Evolutionary conservation across 768 basidiomycete species (phyloP).

Genomic region (Asterophora parasitica): DNA sequence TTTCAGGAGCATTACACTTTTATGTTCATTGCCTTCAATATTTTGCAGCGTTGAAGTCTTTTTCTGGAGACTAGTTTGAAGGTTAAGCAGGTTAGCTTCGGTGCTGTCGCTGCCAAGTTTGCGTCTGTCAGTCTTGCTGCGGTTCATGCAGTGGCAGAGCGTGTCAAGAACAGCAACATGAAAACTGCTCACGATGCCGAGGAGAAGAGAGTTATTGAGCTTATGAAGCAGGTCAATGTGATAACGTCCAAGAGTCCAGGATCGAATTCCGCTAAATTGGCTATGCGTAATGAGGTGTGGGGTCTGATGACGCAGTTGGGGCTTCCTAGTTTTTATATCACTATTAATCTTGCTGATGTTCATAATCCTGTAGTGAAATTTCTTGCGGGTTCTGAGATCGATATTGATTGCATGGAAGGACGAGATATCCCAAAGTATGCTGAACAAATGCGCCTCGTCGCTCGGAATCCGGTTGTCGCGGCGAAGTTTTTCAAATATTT

Average conservation of each 20-base stretch:
- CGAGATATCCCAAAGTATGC: slow-evolving; percentile 24
- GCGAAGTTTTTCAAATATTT: slow-evolving; percentile 39
- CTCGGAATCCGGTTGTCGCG: slow-evolving; percentile 34
- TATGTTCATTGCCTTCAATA: slow-evolving; percentile 36
- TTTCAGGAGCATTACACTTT: slow-evolving; percentile 38
- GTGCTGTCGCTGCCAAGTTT: neutral
- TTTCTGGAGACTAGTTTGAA: slow-evolving; percentile 30
- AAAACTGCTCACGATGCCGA: slow-evolving; percentile 2
- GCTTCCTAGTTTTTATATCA: slow-evolving; percentile 37
- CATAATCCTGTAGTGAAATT: slow-evolving; percentile 38
- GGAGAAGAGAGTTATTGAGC: neutral
- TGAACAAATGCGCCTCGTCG: slow-evolving; percentile 31
- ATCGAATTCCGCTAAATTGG: slow-evolving; percentile 17
- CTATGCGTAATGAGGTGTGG: slow-evolving; percentile 35
- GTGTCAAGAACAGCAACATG: neutral
- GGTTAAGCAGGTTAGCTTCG: slow-evolving; percentile 22
- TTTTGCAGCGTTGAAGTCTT: slow-evolving; percentile 28
- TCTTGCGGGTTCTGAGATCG: slow-evolving; percentile 30
- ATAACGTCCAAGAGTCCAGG: slow-evolving; percentile 17
- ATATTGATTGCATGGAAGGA: slow-evolving; percentile 26
- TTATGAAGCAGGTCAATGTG: slow-evolving; percentile 22
- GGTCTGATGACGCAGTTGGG: slow-evolving; percentile 30
- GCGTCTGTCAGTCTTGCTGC: neutral
- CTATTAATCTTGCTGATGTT: slow-evolving; percentile 42
- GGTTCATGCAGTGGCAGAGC: neutral